Conservation (phyloP, 768 basidiomycete species). For the Mycena sanguinolenta region DNA sequence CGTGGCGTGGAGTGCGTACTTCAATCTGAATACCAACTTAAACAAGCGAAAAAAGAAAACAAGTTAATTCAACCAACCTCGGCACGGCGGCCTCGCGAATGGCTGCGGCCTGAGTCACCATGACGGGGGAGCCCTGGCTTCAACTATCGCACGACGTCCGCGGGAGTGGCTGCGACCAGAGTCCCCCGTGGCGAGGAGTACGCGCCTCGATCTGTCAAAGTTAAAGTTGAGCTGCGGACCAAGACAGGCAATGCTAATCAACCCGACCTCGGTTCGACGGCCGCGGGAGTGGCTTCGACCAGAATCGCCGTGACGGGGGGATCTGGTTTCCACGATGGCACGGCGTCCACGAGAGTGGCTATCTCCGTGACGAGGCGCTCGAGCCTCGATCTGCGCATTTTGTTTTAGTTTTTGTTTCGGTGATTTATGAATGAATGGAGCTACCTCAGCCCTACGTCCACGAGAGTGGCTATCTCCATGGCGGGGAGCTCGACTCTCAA, state of each 20-base stretch:
- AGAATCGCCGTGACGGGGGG: constrained; percentile 11
- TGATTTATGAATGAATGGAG: background rate
- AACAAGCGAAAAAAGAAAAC: background rate
- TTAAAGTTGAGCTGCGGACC: too few relatives aligned
- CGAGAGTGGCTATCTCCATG: constrained; percentile 8
- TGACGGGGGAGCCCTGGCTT: constrained; percentile 24
- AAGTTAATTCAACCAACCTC: background rate
- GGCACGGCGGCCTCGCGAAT: constrained; percentile 5
- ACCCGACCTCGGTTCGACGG: background rate
- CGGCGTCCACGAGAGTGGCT: background rate
- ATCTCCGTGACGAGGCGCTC: constrained; percentile 22
- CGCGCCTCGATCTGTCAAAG: constrained; percentile 5
- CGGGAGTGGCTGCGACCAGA: constrained; percentile 1
- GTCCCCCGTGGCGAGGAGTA: constrained; percentile 19
- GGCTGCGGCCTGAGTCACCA: constrained; percentile 5
- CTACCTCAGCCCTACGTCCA: constrained; percentile 2
- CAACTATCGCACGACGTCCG: constrained; percentile 8
- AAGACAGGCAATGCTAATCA: too few relatives aligned
- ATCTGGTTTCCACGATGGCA: background rate
- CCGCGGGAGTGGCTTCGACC: background rate
- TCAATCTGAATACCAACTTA: background rate
- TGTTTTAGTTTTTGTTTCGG: background rate
- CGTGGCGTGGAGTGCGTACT: constrained; percentile 8
- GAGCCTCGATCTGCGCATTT: background rate
- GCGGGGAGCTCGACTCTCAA: constrained; percentile 14